Evolutionary conservation across 495 filamentous ascomycete species (phyloP), one percentile per base, ranked within the genome.

Genomic region (Hypoxylon perforatum): DNA sequence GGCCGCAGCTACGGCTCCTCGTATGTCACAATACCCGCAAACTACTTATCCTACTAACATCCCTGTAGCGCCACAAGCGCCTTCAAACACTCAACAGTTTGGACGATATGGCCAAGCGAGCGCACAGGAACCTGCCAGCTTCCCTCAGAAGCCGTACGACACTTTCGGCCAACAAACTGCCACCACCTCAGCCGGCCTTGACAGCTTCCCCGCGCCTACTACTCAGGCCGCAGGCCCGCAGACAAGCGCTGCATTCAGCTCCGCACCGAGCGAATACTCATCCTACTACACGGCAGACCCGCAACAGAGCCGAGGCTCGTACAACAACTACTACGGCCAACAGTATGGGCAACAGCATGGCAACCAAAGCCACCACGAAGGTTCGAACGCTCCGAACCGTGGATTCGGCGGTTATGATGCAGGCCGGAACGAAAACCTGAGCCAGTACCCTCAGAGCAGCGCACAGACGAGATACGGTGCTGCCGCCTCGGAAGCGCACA

Each of bases 271-370:
- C 76, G 91, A 97, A 41, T 94, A 90, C 67, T 91, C 91, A 17
- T 89, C 89, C 0, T 96, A 97, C 80, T 95, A 97, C 70, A 90
- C 91, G 3, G 86, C 90, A n/a, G 91, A 94, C 63, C 87, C 90
- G 49, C 90, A 92, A 49, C 90, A 92, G 71, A 82, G 80, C 57
- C 88, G 93, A 41, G 87, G 88, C 73, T 83, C 87, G 9, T 95
- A 94, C 76, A 85, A 86, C 62, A 90, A 88, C 77, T 93, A 91
- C 76, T 95, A 97, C 71, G 81, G 84, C 14, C 84, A 87, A 52
- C 81, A 82, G 55, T 96, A 93, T 76, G 86, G 83, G 36, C 90
- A 92, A 71, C 88, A 91, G 65, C 84, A 87, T 64, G 81, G 74
- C 33, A 78, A 76, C 8, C 82, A 89, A 61, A 81, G 75, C 39